Evolutionary conservation across 805 yeast species (phyloP).

Genomic region (Candida maris): DNA sequence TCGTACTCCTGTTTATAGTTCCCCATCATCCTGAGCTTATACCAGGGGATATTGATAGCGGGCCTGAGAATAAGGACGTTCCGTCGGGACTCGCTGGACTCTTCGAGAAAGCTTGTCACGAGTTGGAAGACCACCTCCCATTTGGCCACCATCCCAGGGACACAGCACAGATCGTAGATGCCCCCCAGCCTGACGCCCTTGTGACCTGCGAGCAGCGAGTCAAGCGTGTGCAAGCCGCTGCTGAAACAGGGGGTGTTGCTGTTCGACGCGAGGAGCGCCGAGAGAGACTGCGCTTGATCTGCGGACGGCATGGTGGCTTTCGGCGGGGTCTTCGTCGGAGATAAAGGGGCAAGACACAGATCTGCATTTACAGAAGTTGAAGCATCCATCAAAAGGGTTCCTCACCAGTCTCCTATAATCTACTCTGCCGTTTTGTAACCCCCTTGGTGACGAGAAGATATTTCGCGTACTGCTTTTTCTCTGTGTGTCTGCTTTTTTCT

Average conservation of each 20-base stretch:
- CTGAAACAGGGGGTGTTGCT: slow-evolving; percentile 6
- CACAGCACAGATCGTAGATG: slow-evolving; percentile 27
- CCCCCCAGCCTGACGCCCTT: slow-evolving; percentile 22
- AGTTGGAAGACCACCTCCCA: slow-evolving; percentile 26
- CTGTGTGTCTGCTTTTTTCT: no score
- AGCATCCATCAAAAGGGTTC: no score
- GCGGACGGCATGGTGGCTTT: no score
- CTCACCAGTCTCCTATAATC: no score
- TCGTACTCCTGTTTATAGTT: slow-evolving; percentile 4
- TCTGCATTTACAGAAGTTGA: no score
- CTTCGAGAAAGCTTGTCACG: slow-evolving; percentile 10
- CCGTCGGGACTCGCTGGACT: background rate
- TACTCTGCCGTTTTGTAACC: no score
- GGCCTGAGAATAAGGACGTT: slow-evolving; percentile 17
- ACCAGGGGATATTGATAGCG: slow-evolving; percentile 25
- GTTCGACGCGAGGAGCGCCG: slow-evolving; percentile 7
- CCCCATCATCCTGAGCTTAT: slow-evolving; percentile 13
- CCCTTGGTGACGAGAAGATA: no score
- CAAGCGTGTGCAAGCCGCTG: slow-evolving; percentile 20
- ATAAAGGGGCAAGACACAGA: no score
- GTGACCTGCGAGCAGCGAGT: slow-evolving; percentile 15
- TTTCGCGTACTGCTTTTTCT: no score
- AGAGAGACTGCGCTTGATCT: no score
- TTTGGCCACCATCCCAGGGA: slow-evolving; percentile 27
- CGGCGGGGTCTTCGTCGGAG: no score